A percentile compares a stretch with the other conserved stretches of the same genome.
Conservation (phyloP, 352 stramenopile species). For the Poterioochromonas sp. region DNA sequence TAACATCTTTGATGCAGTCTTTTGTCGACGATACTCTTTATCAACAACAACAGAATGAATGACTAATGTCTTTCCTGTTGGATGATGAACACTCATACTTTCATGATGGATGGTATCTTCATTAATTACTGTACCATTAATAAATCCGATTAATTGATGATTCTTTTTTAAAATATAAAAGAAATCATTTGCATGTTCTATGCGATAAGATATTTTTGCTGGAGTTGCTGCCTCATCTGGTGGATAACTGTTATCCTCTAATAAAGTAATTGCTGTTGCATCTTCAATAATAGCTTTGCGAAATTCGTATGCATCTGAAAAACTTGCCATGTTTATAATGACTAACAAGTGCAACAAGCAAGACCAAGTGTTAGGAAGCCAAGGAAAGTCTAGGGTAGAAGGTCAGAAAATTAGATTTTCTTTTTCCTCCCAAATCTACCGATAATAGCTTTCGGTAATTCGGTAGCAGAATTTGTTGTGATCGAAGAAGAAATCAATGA, state of each 20-base stretch:
- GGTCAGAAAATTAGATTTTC: too few relatives aligned
- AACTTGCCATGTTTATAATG: too few relatives aligned
- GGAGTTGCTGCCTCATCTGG: conserved; percentile 56
- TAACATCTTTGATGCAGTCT: conserved; percentile 47
- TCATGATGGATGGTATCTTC: conserved; percentile 52
- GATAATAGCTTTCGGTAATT: too few relatives aligned
- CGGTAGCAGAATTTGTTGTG: too few relatives aligned
- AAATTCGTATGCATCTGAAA: too few relatives aligned
- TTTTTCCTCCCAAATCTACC: too few relatives aligned
- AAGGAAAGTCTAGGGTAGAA: too few relatives aligned
- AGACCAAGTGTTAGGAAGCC: too few relatives aligned
- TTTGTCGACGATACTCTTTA: conserved; percentile 11
- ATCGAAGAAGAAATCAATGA: too few relatives aligned
- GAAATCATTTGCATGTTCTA: conserved; percentile 51
- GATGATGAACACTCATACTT: conserved; percentile 59
- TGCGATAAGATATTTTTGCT: conserved; percentile 51
- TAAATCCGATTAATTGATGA: conserved; percentile 54
- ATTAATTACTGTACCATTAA: conserved; percentile 62
- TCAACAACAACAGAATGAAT: conserved; percentile 60
- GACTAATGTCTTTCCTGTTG: conserved; percentile 54
- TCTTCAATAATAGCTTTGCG: not conserved
- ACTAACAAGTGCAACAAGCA: too few relatives aligned
- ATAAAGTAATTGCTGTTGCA: conserved; percentile 10
- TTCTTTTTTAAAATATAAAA: conserved; percentile 46
- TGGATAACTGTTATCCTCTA: conserved; percentile 58